phyloP scores from a whole-genome alignment of 106 monocot genomes.

The Platanthera guangdongensis region DNA sequence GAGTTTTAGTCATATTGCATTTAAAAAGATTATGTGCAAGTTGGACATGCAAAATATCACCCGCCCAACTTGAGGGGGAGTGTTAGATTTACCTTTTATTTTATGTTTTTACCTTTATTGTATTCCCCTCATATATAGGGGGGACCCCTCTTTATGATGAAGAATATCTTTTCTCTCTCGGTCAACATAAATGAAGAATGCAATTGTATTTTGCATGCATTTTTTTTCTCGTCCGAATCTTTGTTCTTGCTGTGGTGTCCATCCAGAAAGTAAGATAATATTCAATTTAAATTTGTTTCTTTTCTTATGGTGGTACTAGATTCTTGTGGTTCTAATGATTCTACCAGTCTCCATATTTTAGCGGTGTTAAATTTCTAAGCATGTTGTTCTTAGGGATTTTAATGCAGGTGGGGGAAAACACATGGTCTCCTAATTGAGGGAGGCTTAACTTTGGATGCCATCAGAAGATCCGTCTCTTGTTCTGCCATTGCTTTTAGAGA shows the following conservation, averaged over 20 bases:
- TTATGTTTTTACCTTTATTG: too few species aligned
- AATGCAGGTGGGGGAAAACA: constrained; percentile 77
- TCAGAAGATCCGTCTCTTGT: constrained; percentile 49
- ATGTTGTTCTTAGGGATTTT: constrained; percentile 1
- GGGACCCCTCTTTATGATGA: too few species aligned
- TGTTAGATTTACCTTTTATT: too few species aligned
- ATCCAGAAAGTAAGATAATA: not conserved
- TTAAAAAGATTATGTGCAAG: too few species aligned
- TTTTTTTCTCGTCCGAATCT: too few species aligned
- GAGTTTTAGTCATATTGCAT: too few species aligned
- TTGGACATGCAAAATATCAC: too few species aligned
- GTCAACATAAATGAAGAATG: not conserved
- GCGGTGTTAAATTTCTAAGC: not conserved
- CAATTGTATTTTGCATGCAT: too few species aligned
- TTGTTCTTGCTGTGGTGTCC: not conserved
- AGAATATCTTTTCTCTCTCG: too few species aligned
- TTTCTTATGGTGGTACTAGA: not conserved
- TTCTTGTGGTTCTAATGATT: not conserved
- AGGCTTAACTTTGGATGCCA: constrained; percentile 62
- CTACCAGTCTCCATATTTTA: not conserved
- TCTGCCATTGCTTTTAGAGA: constrained; percentile 71
- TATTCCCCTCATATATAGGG: too few species aligned
- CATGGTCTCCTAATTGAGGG: constrained; percentile 81
- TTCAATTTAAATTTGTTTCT: not conserved
- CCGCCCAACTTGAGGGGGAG: too few species aligned